Base-by-base conservation (phyloP, 2,329 filamentous ascomycete genomes). In the Aspergillus novoparasiticus region DNA sequence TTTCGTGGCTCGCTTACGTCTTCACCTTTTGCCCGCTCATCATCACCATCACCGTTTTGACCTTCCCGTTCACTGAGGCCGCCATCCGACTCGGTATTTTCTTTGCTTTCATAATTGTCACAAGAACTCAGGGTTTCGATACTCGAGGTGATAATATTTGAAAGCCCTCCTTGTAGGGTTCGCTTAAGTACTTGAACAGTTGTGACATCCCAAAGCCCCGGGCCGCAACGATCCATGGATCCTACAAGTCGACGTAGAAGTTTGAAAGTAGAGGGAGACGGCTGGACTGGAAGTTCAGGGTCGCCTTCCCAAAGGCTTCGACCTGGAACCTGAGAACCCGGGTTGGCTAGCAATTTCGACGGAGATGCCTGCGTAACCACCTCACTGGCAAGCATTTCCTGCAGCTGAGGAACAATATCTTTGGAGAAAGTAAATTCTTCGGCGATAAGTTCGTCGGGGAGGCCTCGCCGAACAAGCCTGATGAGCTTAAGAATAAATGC, bases 301-400 rank as follows among this genome's bases (percentile, higher is more conserved):
- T 86, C 82, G 0, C 91, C 91, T 73, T 96, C 93, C 94, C 94
- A 97, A 0, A 97, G 81, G 0, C 86, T 83, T 58, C 88, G 84
- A 8, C 89, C 88, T 2, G 84, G 83, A 0, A 91, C 83, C 32
- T 72, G 75, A 1, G 76, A 68, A 58, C 89, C 69, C 82, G 58
- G 82, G 73, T 58, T 84, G 76, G 39, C 64, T 58, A 74, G 79
- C 23, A 75, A 64, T 4, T 70, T 64, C 8, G 90, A 71, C 0
- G 87, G 80, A 0, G 81, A 73, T 14, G 69, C 65, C 30, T 72
- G 63, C 9, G 76, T 71, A 0, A 84, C 80, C 1, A 90, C 83
- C 32, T 84, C 79, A 2, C 73, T 72, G 0, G 86, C 88, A 5
- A 96, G 77, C 2, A 82, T 81, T 30, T 83, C 72, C 64, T 96